Base-by-base conservation (phyloP, 495 filamentous ascomycete genomes). In the Penicillium cosmopolitanum region DNA sequence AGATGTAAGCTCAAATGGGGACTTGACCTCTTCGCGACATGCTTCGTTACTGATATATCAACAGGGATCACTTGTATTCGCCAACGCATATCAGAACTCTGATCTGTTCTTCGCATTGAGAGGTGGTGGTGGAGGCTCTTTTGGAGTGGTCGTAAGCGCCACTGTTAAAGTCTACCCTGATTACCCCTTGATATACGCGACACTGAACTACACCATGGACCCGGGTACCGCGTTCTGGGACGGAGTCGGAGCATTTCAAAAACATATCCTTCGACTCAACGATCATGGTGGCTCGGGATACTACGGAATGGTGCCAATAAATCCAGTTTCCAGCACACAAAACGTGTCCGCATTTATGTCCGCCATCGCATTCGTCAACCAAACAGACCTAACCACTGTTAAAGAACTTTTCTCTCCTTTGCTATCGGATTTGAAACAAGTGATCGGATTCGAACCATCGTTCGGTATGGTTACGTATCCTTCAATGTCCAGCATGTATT, bases 61-160 rank as follows among this genome's bases (percentile, higher is more conserved):
- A 4, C 11, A 82, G 50, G 84, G 84, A 18, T 40, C 61, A 23
- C 69, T 78, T 5, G 63, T 77, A 12, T 73, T 66, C 16, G 78
- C 76, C 3, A 77, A 73, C 44, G 53, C 66, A 11, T 61, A 66
- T n/a, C 66, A 75, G 36, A 73, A 83, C 42, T 42, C 55, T 4
- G 79, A 84, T 57, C 68, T 89, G 2, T 89, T 87, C 73, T 88
- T 77, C 52, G 79, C 79, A 5, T 68, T 87, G 25, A 74, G 84
- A 19, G 73, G 71, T 25, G 70, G 71, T 2, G 73, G 73, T 16
- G 71, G 69, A 34, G 70, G 48, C 51, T 83, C 80, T 18, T 85
- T 81, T 61, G 83, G 82, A 2, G 74, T 84, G 1, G 79, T 84
- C 0, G 69, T 80, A 10, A 75, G 72, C 40, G 73, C 73, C 36